Base-by-base conservation (phyloP, 148 eudicot species). In the Heliamphora exappendiculata region DNA sequence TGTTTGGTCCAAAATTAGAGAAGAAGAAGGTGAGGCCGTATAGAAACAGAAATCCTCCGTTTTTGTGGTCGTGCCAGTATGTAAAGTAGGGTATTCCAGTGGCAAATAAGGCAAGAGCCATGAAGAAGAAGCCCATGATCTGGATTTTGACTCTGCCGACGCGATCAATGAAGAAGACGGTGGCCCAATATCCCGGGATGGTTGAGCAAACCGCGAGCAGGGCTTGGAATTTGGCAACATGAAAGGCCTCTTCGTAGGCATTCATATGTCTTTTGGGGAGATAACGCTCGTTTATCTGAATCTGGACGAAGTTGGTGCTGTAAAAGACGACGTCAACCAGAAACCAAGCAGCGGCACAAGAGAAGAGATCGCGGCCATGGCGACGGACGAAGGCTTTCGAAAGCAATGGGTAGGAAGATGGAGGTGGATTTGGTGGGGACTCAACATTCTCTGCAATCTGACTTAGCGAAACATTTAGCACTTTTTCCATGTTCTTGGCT, bases 1-100 rank as follows among this genome's bases (percentile, higher is more conserved):
- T 88, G 63, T 90, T 90, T 14, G 93, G 93, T 3, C 93, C 91
- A 19, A 90, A 90, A 67, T 88, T 88, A 9, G 87, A 86, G 81
- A 90, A 90, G 79, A 90, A 90, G 62, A 86, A 90, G 10, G 84
- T 85, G n/a, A 90, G 82, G 1, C 88, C 89, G 54, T 86, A 86
- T 4, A 86, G 55, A 37, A 84, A 10, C 82, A 88, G 81, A 79
- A 86, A 89, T 5, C 88, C 87, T 3, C 5, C 24, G 10, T 50
- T 51, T 22, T 16, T 75, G 34, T 71, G 1, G 9, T 26, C 24
- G 1, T 49, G 14, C 83, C 85, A 80, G 51, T 67, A 67, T 1
- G 24, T 13, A 55, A 37, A 24, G 49, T 84, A 84, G 29, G 87
- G 84, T 42, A 77, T 81, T 34, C 89, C 93, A 0, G 79, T 78